Percentiles rank a stretch among this genome's conserved stretches.
Evolutionary conservation across 371 early-diverging fungal genomes (phyloP).

Genomic region (Lichtheimia hyalospora): DNA sequence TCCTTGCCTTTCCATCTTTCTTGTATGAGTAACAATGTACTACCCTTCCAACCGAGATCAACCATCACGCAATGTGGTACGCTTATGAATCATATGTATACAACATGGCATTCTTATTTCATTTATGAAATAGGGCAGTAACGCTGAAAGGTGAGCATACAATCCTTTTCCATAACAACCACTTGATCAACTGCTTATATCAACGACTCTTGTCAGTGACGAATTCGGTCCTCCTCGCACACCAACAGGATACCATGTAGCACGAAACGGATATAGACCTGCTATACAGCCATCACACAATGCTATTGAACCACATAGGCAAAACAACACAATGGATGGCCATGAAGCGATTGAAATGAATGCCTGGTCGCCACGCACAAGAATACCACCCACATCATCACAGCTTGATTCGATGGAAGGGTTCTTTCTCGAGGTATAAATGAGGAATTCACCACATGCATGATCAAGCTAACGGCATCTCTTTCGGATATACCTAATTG

Average conservation of each 20-base stretch:
- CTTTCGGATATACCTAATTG: not conserved
- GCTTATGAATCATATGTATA: too few relatives aligned
- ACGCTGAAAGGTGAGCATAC: too few relatives aligned
- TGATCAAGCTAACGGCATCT: not conserved
- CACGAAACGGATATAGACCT: not conserved
- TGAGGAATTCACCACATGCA: not conserved
- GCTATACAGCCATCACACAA: slow-evolving; percentile 13
- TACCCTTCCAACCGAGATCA: too few relatives aligned
- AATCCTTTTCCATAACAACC: too few relatives aligned
- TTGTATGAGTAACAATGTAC: too few relatives aligned
- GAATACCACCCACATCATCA: slow-evolving; percentile 13
- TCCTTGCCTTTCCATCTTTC: too few relatives aligned
- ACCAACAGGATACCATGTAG: slow-evolving; percentile 21
- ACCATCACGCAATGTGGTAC: too few relatives aligned
- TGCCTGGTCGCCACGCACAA: slow-evolving; percentile 1
- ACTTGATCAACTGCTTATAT: too few relatives aligned
- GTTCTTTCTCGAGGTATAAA: slow-evolving; percentile 34
- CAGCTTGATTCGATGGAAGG: slow-evolving; percentile 23
- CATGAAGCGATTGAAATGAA: too few relatives aligned
- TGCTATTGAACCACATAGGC: not conserved
- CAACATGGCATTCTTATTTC: too few relatives aligned
- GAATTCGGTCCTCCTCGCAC: slow-evolving; percentile 29
- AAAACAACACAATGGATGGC: slow-evolving; percentile 14
- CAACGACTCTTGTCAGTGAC: slow-evolving; percentile 10
- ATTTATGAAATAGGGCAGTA: too few relatives aligned